A percentile compares a stretch with the other conserved stretches of the same genome.
Evolutionary conservation across 306 rosid genomes (phyloP).

Genomic region (Medicago arabica): DNA sequence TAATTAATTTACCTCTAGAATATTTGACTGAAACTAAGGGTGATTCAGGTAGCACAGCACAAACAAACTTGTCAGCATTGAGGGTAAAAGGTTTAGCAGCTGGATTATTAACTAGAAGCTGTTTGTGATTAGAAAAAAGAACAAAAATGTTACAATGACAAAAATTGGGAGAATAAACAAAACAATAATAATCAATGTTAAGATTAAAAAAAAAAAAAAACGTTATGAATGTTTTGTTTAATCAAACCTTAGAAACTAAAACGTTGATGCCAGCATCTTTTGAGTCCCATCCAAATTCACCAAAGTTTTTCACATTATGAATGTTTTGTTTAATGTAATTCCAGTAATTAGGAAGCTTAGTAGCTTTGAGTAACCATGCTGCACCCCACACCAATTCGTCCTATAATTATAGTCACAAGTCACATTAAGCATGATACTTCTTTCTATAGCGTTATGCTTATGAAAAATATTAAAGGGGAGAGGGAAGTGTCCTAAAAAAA

Average conservation of each 20-base stretch:
- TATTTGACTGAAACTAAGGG: conserved; percentile 52
- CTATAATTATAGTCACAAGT: conserved; percentile 15
- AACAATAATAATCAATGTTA: neutral
- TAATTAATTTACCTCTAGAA: conserved; percentile 49
- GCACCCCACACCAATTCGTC: conserved; percentile 73
- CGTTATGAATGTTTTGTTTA: neutral
- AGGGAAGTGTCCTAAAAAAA: too few relatives aligned
- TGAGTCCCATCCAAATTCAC: conserved; percentile 71
- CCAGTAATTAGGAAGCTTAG: conserved; percentile 44
- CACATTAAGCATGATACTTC: neutral
- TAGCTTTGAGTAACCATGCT: conserved; percentile 64
- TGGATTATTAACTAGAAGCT: conserved; percentile 45
- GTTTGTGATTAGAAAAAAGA: conserved; percentile 6
- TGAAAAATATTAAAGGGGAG: too few relatives aligned
- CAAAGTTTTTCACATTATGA: conserved; percentile 34
- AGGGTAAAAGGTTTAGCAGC: conserved; percentile 37
- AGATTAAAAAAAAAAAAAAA: neutral
- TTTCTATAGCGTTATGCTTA: too few relatives aligned
- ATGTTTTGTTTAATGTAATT: conserved; percentile 41
- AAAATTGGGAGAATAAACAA: neutral
- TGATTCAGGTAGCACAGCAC: conserved; percentile 62
- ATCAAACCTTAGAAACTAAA: conserved; percentile 55
- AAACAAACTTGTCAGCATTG: conserved; percentile 54
- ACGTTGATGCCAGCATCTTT: conserved; percentile 62
- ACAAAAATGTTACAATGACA: neutral